phyloP scores from a whole-genome alignment of 2,329 filamentous ascomycete genomes.

The Pseudovirgaria hyperparasitica region DNA sequence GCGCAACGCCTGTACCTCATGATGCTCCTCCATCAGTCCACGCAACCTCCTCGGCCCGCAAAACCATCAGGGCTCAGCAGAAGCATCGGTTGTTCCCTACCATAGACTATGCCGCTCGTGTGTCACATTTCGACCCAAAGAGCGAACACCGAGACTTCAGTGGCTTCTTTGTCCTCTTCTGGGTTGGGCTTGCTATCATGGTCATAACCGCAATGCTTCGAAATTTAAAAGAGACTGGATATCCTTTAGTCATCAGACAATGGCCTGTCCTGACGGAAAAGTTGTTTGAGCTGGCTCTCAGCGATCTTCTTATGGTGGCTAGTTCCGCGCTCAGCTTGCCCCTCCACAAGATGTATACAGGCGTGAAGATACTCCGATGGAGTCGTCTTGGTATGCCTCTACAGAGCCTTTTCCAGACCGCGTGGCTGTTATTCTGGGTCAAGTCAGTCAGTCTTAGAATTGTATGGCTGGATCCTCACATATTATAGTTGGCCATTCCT shows the following conservation, averaged over 20 bases:
- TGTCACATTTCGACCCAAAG: conserved; percentile 88
- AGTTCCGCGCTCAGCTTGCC: conserved; percentile 61
- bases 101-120: conserved; percentile 77
- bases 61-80: conserved; percentile 69
- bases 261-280: conserved; percentile 83
- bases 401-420: conserved; percentile 68
- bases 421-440: conserved; percentile 76
- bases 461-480: conserved; percentile 2
- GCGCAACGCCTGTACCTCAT: conserved; percentile 68
- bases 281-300: conserved; percentile 72
- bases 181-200: conserved; percentile 95
- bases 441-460: conserved; percentile 29
- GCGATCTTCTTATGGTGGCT: conserved; percentile 74
- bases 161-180: conserved; percentile 96
- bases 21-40: conserved; percentile 91
- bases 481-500: conserved; percentile 59
- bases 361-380: conserved; percentile 54
- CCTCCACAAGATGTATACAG: conserved; percentile 56
- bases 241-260: conserved; percentile 71
- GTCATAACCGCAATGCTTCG: conserved; percentile 85
- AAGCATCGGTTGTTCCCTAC: conserved; percentile 81
- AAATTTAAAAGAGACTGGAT: conserved; percentile 88
- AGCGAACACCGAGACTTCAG: conserved; percentile 91
- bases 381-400: conserved; percentile 61
- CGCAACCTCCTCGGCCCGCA: conserved; percentile 72